phyloP scores from a whole-genome alignment of 2,329 filamentous ascomycete species.

The Aspergillus brasiliensis region DNA sequence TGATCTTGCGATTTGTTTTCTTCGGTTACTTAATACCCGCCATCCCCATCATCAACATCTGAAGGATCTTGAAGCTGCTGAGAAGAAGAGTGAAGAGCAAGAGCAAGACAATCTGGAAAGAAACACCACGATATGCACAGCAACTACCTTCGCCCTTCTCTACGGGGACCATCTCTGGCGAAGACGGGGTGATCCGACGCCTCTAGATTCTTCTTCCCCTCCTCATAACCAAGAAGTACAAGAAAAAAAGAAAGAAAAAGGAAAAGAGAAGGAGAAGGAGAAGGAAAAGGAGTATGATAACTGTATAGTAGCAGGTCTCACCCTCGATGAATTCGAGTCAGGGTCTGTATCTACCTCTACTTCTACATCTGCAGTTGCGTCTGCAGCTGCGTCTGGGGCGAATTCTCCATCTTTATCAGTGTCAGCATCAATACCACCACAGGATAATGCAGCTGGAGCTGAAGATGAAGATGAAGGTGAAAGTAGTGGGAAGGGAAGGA shows the following conservation, averaged over 20 bases:
- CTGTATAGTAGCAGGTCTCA: background rate
- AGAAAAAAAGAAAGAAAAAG: background rate
- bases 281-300: background rate
- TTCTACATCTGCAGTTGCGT: background rate
- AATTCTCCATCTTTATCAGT: background rate
- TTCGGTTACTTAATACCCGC: too few species aligned
- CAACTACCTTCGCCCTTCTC: slow-evolving; percentile 21
- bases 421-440: too few species aligned
- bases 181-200: background rate
- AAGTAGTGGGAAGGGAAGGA: background rate
- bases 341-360: background rate
- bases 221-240: too few species aligned
- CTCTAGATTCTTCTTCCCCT: too few species aligned
- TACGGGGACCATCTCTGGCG: slow-evolving; percentile 26
- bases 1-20: too few species aligned
- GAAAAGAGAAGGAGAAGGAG: background rate
- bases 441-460: background rate
- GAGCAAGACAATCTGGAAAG: too few species aligned
- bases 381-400: background rate
- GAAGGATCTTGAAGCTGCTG: too few species aligned
- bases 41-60: too few species aligned
- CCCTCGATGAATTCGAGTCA: background rate
- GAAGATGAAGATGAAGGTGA: background rate
- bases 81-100: too few species aligned
- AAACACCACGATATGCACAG: background rate